Percentiles rank a stretch among this genome's conserved stretches.
These are phyloP conservation scores for Mrakia blollopis DNA, from an alignment of 768 basidiomycete species.

Conservation along the genomic window DNA sequence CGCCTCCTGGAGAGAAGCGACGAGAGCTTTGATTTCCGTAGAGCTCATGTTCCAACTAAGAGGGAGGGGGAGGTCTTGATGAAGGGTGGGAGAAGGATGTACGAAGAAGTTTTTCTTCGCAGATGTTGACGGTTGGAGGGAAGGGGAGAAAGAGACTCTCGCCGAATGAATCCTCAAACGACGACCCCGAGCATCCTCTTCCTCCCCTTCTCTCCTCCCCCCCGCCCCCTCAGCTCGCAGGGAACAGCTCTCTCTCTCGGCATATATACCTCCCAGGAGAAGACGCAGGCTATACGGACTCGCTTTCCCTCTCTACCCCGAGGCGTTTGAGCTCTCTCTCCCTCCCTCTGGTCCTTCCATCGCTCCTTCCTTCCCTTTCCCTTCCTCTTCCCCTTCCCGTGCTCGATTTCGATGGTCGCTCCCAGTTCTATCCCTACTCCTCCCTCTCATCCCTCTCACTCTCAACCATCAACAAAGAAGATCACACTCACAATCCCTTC, in stretches of 20 bases:
- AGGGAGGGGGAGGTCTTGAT: not conserved
- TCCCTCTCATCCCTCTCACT: not conserved
- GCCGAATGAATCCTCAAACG: not conserved
- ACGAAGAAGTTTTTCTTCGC: not conserved
- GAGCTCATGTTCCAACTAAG: slow-evolving; percentile 8
- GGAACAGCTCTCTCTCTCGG: not conserved
- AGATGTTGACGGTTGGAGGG: not conserved
- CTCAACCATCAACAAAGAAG: not conserved
- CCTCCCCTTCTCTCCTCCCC: not conserved
- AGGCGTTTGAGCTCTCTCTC: not conserved
- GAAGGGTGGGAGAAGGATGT: not conserved
- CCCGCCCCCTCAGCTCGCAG: slow-evolving; percentile 15
- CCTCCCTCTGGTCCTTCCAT: not conserved
- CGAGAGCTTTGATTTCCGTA: slow-evolving; percentile 21
- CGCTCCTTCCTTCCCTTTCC: not conserved
- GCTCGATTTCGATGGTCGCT: not conserved
- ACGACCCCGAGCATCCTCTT: slow-evolving; percentile 1
- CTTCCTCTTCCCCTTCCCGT: not conserved
- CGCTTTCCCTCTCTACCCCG: not conserved
- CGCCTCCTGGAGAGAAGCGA: slow-evolving; percentile 19
- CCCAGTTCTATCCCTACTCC: not conserved
- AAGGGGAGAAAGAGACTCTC: not conserved
- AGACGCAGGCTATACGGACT: not conserved
- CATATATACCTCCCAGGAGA: no score
- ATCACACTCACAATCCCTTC: not conserved